Evolutionary conservation across 805 yeast species (phyloP).

Genomic region (Wickerhamiella galacta): DNA sequence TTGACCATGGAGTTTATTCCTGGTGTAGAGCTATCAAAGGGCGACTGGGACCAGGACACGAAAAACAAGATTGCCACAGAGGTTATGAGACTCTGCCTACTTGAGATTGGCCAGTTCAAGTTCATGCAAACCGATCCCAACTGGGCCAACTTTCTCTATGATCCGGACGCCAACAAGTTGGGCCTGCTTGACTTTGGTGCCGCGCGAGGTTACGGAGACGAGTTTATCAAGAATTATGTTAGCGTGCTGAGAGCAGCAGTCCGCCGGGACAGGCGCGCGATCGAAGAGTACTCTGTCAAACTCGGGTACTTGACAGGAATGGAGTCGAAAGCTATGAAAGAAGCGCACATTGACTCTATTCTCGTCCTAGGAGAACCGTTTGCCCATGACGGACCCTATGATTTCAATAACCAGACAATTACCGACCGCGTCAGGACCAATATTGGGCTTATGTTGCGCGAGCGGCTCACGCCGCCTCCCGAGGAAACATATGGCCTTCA

Average conservation of each 20-base stretch:
- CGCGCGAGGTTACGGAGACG: conserved; percentile 55
- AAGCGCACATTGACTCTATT: conserved; percentile 84
- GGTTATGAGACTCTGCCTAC: conserved; percentile 71
- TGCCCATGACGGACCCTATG: conserved; percentile 34
- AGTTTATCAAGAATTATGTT: conserved; percentile 54
- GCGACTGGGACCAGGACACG: conserved; percentile 51
- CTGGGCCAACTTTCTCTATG: conserved; percentile 94
- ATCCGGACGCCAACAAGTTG: conserved; percentile 48
- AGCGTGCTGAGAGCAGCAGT: conserved; percentile 62
- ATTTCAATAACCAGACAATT: conserved; percentile 73
- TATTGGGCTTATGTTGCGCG: conserved; percentile 76
- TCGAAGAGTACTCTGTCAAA: conserved; percentile 45
- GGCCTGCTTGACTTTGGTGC: conserved; percentile 95
- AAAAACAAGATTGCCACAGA: conserved; percentile 69
- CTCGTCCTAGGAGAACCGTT: conserved; percentile 89
- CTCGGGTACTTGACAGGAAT: conserved; percentile 85
- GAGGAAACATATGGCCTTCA: conserved; percentile 96
- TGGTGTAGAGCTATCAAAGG: conserved; percentile 69
- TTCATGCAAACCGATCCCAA: conserved; percentile 99
- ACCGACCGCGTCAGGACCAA: conserved; percentile 84
- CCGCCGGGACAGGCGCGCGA: conserved; percentile 42
- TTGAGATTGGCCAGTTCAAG: conserved; percentile 67
- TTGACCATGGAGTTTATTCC: conserved; percentile 79
- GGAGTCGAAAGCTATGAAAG: conserved; percentile 73
- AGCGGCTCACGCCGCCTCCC: conserved; percentile 91